Base-by-base conservation (phyloP, 2,329 filamentous ascomycete species). In the Cladorrhinum sp. region DNA sequence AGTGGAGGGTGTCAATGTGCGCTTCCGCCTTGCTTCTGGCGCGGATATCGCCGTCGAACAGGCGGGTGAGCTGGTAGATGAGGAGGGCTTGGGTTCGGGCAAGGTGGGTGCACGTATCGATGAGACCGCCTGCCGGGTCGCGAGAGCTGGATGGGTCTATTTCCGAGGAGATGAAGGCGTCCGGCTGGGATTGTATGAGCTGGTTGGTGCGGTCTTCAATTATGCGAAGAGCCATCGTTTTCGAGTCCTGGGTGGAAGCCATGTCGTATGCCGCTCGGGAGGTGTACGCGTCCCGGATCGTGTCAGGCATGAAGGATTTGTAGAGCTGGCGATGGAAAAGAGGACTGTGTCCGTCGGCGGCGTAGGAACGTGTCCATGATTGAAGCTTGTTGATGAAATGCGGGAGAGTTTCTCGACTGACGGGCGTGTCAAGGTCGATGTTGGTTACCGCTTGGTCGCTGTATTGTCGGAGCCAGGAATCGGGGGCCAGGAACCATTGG, bases 41-140 rank as follows among this genome's bases (percentile, higher is more conserved):
- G 16, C 72, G 67, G n/a, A 82, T 76, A 64, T 82, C 77, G 14
- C 77, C 78, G 65, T 83, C 80, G 59, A 82, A 82, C 30, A 84
- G 70, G 14, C 77, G 71, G 59, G 84, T 79, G 33, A 77, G 76
- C 55, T 80, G 76, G 66, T 83, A 83, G 0, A 81, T 70, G 2
- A 82, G 61, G 1, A 84, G 73, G 1, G 81, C 76, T 10, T 84
- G 80, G 0, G 76, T 74, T 36, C 78, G 75, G 0, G 79, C 77
- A 4, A 82, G 71, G 56, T 71, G 71, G 23, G 64, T 62, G 1
- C 65, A 50, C 3, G 65, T 62, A 49, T 62, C 63, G 12, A 66
- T 48, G 16, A 46, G n/a, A 12, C 20, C 36, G 51, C 18, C 36
- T 21, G 51, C 14, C 3, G n/a, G 4, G 18, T 36, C 51, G 24